Conservation (phyloP, 495 filamentous ascomycete species). For the Penicillium alfredii region DNA sequence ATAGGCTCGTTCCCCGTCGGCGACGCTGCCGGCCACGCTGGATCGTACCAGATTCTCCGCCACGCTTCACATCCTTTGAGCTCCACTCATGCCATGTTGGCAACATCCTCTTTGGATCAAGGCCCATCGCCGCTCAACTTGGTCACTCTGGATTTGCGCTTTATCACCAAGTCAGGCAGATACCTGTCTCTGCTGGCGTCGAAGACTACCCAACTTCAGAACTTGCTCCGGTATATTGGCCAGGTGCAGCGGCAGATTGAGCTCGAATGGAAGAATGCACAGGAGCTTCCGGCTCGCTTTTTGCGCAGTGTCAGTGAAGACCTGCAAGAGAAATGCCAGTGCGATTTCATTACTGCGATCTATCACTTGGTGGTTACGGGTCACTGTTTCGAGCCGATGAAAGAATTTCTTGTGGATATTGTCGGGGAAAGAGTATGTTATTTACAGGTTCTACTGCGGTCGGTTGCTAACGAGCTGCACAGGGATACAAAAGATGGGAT, state of each 20-base stretch:
- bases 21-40: constrained; percentile 8
- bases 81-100: constrained; percentile 70
- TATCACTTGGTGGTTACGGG: constrained; percentile 86
- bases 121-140: constrained; percentile 44
- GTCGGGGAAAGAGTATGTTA: constrained; percentile 69
- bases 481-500: constrained; percentile 96
- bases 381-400: constrained; percentile 65
- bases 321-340: constrained; percentile 50
- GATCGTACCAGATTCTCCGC: constrained; percentile 25
- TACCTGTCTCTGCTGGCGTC: constrained; percentile 78
- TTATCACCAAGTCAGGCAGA: constrained; percentile 71
- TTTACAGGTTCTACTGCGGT: background rate
- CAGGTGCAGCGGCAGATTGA: constrained; percentile 70
- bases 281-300: constrained; percentile 72
- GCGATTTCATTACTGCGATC: constrained; percentile 64
- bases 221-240: constrained; percentile 72
- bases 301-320: constrained; percentile 68
- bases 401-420: constrained; percentile 86
- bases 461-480: constrained; percentile 13
- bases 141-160: constrained; percentile 74
- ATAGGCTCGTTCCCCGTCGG: constrained; percentile 60
- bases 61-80: constrained; percentile 69
- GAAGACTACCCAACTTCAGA: constrained; percentile 81
- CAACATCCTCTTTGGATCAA: constrained; percentile 26
- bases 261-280: constrained; percentile 72